Base-by-base conservation (phyloP, 306 rosid genomes). In the Sesbania bispinosa region DNA sequence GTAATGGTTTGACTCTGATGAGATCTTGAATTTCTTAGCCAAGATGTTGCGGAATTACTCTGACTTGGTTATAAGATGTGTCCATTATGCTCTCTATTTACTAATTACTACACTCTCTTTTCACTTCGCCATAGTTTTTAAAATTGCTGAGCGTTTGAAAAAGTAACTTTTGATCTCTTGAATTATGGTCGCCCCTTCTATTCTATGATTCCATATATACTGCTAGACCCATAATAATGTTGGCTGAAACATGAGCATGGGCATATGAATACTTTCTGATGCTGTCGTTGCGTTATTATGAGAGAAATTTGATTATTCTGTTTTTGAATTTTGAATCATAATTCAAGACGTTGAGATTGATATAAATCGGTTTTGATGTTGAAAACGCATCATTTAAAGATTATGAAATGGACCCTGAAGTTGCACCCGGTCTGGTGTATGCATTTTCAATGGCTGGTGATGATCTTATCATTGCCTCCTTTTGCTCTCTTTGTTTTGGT, bases 321-420 rank as follows among this genome's bases (percentile, higher is more conserved):
- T 38, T 33, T 63, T 7, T 30, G 14, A 71, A 35, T 39, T 69
- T 38, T 20, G 33, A 51, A 33, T 48, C 20, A 43, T 9, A 2
- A 35, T 47, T 57, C 15, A 43, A 43, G 69, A 69, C 18, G 29
- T 38, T 35, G 14, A 66, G 42, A 59, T 47, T 38, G 62, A 19
- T 73, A 14, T 38, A 27, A 26, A 20, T 24, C 3, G 16, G 53
- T 54, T 48, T 26, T 62, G 24, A 16, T 62, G 26, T 27, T n/a
- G n/a, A n/a, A n/a, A n/a, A n/a, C n/a, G n/a, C n/a, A n/a, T n/a
- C n/a, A n/a, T 51, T 47, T 3, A 1, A 36, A 4, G 10, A 39
- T 74, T 75, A 32, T 42, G 50, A 46, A 57, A 70, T 39, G 63
- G n/a, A n/a, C n/a, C n/a, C n/a, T n/a, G n/a, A n/a, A 21, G 63